These are phyloP conservation scores for Talaromyces sp. DNA, from an alignment of 2,329 filamentous ascomycete species.

Conservation along the genomic window DNA sequence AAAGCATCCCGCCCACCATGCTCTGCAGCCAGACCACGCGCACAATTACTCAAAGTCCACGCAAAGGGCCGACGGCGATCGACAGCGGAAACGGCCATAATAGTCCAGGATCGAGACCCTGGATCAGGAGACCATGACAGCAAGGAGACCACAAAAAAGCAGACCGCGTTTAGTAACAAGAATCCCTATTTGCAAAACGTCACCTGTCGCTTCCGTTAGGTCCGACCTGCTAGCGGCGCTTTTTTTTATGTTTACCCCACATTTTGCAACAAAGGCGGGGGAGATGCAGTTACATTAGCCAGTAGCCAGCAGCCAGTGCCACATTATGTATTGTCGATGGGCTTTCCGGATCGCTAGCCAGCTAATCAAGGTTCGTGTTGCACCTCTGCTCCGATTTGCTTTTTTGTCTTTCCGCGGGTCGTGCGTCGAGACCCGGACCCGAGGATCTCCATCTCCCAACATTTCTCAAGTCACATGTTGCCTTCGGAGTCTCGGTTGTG, in stretches of 20 bases:
- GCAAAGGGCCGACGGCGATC: not conserved
- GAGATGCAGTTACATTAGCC: not conserved
- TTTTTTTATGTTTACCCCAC: not conserved
- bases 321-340: too few relatives aligned
- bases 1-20: not conserved
- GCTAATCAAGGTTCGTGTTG: too few relatives aligned
- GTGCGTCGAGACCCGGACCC: too few relatives aligned
- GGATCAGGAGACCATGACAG: not conserved
- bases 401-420: too few relatives aligned
- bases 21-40: not conserved
- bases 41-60: too few relatives aligned
- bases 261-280: not conserved
- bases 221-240: not conserved
- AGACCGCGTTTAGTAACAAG: not conserved
- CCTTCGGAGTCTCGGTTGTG: not conserved
- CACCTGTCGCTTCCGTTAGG: not conserved
- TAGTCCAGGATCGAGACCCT: not conserved
- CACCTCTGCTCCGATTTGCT: too few relatives aligned
- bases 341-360: too few relatives aligned
- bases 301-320: too few relatives aligned
- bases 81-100: not conserved
- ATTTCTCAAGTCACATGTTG: not conserved
- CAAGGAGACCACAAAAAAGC: too few relatives aligned
- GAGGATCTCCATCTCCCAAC: too few relatives aligned
- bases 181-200: not conserved